A percentile compares a stretch with the other conserved stretches of the same genome.
Evolutionary conservation across 2,329 filamentous ascomycete genomes (phyloP).

Genomic region (Cercospora sp.): DNA sequence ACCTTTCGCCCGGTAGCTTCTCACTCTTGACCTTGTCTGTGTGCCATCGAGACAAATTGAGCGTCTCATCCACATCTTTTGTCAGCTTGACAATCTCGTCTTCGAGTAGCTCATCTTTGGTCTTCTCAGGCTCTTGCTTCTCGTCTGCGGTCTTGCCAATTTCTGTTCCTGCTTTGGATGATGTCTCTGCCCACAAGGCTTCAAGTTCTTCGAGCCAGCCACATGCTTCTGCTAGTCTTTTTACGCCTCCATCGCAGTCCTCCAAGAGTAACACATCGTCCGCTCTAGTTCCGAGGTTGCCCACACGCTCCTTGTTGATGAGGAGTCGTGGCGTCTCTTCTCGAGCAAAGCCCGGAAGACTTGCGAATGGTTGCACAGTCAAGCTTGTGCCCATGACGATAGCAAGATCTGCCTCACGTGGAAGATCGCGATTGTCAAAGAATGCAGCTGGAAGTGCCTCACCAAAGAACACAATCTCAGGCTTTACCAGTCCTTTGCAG

Average conservation of each 20-base stretch:
- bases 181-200: slow-evolving; percentile 66
- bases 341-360: slow-evolving; percentile 65
- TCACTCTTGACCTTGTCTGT: slow-evolving; percentile 39
- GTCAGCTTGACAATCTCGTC: slow-evolving; percentile 61
- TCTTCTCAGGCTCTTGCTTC: slow-evolving; percentile 37
- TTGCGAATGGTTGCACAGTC: slow-evolving; percentile 84
- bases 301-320: slow-evolving; percentile 84
- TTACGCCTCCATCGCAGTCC: slow-evolving; percentile 79
- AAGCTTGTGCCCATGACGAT: slow-evolving; percentile 89
- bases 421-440: slow-evolving; percentile 57
- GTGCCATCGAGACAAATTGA: slow-evolving; percentile 52
- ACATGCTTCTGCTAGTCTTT: slow-evolving; percentile 72
- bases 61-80: slow-evolving; percentile 57
- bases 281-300: slow-evolving; percentile 69
- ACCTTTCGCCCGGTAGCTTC: slow-evolving; percentile 10
- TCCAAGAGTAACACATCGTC: slow-evolving; percentile 86
- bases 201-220: slow-evolving; percentile 88
- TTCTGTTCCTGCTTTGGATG: slow-evolving; percentile 58
- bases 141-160: slow-evolving; percentile 10
- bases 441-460: slow-evolving; percentile 69
- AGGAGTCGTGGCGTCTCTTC: slow-evolving; percentile 72
- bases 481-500: slow-evolving; percentile 83
- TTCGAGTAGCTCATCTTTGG: slow-evolving; percentile 57
- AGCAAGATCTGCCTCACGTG: slow-evolving; percentile 68
- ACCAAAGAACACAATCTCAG: slow-evolving; percentile 93